These are phyloP conservation scores for Microthlaspi erraticum DNA, from an alignment of 345 rosid genomes.

Conservation along the genomic window DNA sequence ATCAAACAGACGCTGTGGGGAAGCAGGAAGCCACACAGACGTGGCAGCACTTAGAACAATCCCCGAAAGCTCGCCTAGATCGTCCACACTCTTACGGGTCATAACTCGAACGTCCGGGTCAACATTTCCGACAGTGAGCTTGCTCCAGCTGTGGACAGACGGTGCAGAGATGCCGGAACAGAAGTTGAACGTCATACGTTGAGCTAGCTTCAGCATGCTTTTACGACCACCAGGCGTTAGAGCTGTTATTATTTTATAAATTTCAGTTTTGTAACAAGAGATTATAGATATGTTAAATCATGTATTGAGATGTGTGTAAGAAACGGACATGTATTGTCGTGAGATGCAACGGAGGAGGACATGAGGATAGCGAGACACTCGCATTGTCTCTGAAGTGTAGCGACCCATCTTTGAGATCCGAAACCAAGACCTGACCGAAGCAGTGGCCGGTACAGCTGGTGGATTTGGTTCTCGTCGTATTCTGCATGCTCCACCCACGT, in stretches of 20 bases:
- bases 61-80: slow-evolving; percentile 73
- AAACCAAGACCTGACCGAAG: slow-evolving; percentile 66
- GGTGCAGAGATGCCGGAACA: slow-evolving; percentile 64
- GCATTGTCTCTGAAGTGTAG: slow-evolving; percentile 72
- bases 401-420: slow-evolving; percentile 69
- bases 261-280: slow-evolving; percentile 3
- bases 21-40: slow-evolving; percentile 66
- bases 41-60: slow-evolving; percentile 69
- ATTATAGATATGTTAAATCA: not conserved
- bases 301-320: not conserved
- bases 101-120: slow-evolving; percentile 66
- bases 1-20: slow-evolving; percentile 62
- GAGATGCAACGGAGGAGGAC: slow-evolving; percentile 55
- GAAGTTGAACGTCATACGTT: slow-evolving; percentile 67
- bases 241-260: slow-evolving; percentile 36
- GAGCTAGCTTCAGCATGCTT: slow-evolving; percentile 71
- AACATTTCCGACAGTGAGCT: slow-evolving; percentile 55
- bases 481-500: slow-evolving; percentile 62
- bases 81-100: slow-evolving; percentile 62
- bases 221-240: slow-evolving; percentile 57
- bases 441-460: slow-evolving; percentile 62
- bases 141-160: slow-evolving; percentile 59
- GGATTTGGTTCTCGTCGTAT: slow-evolving; percentile 62
- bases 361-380: slow-evolving; percentile 62
- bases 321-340: slow-evolving; percentile 54